Evolutionary conservation across 2,329 filamentous ascomycete genomes (phyloP), one percentile per base, ranked within the genome.

Genomic region (Beauveria australis): DNA sequence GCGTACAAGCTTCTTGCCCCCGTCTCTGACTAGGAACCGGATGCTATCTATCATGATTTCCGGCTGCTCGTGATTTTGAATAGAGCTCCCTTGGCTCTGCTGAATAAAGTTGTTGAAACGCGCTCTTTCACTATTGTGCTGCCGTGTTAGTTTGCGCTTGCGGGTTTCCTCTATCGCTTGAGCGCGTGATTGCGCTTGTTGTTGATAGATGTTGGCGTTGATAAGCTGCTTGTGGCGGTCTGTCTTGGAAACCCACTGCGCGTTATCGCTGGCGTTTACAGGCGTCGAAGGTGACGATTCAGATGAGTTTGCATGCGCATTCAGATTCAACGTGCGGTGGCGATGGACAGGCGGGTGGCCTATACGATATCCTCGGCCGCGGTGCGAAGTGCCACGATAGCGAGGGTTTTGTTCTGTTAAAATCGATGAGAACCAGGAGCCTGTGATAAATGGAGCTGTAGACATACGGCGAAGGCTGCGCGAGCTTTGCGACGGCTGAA

Each of bases 221-320:
- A 95, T 94, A 46, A 95, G 77, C 72, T 95, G 90, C 70, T 89
- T 83, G 70, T 92, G 89, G 54, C 88, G 87, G 71, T 89, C 89
- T 54, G 80, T 87, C 70, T 87, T 89, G 6, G 86, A 83, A 47
- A 94, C 82, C 85, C 88, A 93, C 3, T 69, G 70, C 37, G 69
- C 62, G 9, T 64, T 66, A 30, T 63, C 67, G 59, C 43, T 61
- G 7, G 66, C 64, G 19, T 83, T 73, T 26, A 67, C 67, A 26
- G 65, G 64, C 19, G 69, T 73, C 2, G 74, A 72, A 3, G 74
- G 68, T 37, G 76, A 73, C 3, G 76, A 70, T 28, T 74, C 73
- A 9, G 73, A 70, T 10, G 73, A 61, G 9, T 72, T 68, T 46
- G 68, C 68, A 18, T 68, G 63, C 26, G 67, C 64, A 64, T 89